Evolutionary conservation across 805 yeast species (phyloP), one percentile per base, ranked within the genome.

Genomic region (Monosporozyma solicola): DNA sequence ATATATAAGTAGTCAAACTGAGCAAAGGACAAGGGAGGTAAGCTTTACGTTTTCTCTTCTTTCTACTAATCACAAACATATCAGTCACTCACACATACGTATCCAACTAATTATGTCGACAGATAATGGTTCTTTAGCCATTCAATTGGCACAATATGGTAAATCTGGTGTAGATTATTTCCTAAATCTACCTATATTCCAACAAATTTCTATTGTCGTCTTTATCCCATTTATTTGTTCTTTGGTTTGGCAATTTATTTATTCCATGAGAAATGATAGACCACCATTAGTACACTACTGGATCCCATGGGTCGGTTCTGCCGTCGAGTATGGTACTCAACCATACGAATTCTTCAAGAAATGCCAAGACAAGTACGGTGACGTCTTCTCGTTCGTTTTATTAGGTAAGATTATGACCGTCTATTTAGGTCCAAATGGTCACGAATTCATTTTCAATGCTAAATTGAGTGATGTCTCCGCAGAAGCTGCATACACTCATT

Each of bases 301-400:
- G 85, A 75, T 94, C 55, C 99, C 99, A 32, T 90, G 97, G 96
- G 74, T 92, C 47, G 99, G 99, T 48, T 84, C 94, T 39, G 95
- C 97, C 41, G 80, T 87, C 45, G 72, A 79, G 5, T 94, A 89
- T 65, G 99, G 99, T 62, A 86, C 84, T 85, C 85, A 85, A 58
- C 99, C 99, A 16, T 94, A 91, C 68, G 87, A 82, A 55, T 94
- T 94, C 69, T 94, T 94, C 63, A 85, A 79, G 57, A 74, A 76
- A 43, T 85, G 91, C 70, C 87, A 90, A 60, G 67, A 76, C 59
- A 85, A 89, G 68, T 81, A 92, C 64, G 99, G 99, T 58, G 97
- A 94, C 69, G 87, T 89, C 50, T 94, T 90, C 66, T 84, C 97
- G 27, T 94, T 94, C 65, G 80, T 91, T 57, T 71, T 94, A 68